A percentile compares a stretch with the other conserved stretches of the same genome.
Conservation (phyloP, 805 yeast genomes). For the Priceomyces haplophilus region DNA sequence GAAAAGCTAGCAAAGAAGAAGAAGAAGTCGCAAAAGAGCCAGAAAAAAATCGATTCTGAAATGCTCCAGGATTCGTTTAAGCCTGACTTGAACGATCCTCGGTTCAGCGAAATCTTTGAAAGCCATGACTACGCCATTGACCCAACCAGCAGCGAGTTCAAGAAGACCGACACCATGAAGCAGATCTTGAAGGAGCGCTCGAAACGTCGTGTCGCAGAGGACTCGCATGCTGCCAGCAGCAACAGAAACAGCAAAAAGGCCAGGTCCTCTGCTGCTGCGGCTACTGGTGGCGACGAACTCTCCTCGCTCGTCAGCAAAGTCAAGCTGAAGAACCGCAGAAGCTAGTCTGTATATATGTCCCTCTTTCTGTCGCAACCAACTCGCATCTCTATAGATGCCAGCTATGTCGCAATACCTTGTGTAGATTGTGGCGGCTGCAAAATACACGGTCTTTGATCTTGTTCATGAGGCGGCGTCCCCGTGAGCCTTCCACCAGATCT, state of each 20-base stretch:
- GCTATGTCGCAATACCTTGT: too few relatives aligned
- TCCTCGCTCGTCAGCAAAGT: slow-evolving; percentile 48
- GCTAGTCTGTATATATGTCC: slow-evolving; percentile 6
- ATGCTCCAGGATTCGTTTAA: slow-evolving; percentile 49
- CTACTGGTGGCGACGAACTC: slow-evolving; percentile 9
- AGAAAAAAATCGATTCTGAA: slow-evolving; percentile 51
- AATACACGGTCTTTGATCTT: neutral
- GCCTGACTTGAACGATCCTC: slow-evolving; percentile 75
- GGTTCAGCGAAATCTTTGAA: slow-evolving; percentile 87
- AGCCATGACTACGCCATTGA: slow-evolving; percentile 92
- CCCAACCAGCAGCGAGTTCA: slow-evolving; percentile 87
- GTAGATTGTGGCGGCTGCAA: too few relatives aligned
- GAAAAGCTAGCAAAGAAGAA: slow-evolving; percentile 57
- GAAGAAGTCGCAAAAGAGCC: slow-evolving; percentile 42
- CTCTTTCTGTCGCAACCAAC: too few relatives aligned
- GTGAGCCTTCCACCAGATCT: too few relatives aligned
- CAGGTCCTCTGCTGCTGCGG: slow-evolving; percentile 1
- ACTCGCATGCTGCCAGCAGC: slow-evolving; percentile 5
- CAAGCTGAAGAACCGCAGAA: slow-evolving; percentile 38
- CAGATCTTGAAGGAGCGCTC: slow-evolving; percentile 73
- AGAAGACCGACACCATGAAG: slow-evolving; percentile 84
- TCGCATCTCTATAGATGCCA: too few relatives aligned
- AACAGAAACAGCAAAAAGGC: slow-evolving; percentile 1
- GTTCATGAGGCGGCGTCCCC: too few relatives aligned
- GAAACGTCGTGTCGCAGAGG: slow-evolving; percentile 37